Evolutionary conservation across 2,329 filamentous ascomycete genomes (phyloP).

Genomic region (Zalaria obscura): DNA sequence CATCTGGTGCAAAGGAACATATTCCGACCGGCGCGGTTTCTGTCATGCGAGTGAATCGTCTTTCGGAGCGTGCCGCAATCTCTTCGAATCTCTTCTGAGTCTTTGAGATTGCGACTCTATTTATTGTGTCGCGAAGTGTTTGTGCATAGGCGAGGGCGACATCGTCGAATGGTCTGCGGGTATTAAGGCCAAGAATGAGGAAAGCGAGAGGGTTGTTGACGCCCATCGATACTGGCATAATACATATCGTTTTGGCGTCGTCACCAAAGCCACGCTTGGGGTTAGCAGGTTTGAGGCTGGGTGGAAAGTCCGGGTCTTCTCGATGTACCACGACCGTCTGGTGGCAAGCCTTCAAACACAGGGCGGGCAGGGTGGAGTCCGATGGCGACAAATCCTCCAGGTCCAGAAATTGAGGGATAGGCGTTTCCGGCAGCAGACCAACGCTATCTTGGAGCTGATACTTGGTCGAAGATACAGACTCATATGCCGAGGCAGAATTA

Average conservation of each 20-base stretch:
- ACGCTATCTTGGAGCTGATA: slow-evolving; percentile 13
- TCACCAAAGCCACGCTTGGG: slow-evolving; percentile 3
- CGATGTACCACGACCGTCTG: slow-evolving; percentile 2
- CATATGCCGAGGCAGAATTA: slow-evolving; percentile 1
- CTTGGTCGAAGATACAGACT: slow-evolving; percentile 4
- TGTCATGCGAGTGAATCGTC: slow-evolving; percentile 25
- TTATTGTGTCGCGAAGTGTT: slow-evolving; percentile 15
- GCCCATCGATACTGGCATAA: slow-evolving; percentile 12
- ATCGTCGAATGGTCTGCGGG: slow-evolving; percentile 21
- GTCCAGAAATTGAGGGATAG: slow-evolving; percentile 13
- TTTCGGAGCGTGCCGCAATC: slow-evolving; percentile 23
- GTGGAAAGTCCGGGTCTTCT: slow-evolving; percentile 3
- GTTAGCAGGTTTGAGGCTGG: slow-evolving; percentile 2
- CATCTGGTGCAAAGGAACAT: slow-evolving; percentile 20
- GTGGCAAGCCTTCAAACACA: background rate
- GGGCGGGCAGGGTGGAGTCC: too few relatives aligned
- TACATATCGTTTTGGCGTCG: slow-evolving; percentile 2
- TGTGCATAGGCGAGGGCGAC: slow-evolving; percentile 24
- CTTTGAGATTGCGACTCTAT: slow-evolving; percentile 19
- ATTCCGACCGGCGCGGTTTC: slow-evolving; percentile 25
- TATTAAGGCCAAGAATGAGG: slow-evolving; percentile 24
- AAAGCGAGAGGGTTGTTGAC: slow-evolving; percentile 23
- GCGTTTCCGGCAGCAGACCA: slow-evolving; percentile 12
- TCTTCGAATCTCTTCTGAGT: slow-evolving; percentile 20
- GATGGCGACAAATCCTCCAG: slow-evolving; percentile 1